phyloP scores from a whole-genome alignment of 352 stramenopile genomes.

The Phytophthora pseudosyringae region DNA sequence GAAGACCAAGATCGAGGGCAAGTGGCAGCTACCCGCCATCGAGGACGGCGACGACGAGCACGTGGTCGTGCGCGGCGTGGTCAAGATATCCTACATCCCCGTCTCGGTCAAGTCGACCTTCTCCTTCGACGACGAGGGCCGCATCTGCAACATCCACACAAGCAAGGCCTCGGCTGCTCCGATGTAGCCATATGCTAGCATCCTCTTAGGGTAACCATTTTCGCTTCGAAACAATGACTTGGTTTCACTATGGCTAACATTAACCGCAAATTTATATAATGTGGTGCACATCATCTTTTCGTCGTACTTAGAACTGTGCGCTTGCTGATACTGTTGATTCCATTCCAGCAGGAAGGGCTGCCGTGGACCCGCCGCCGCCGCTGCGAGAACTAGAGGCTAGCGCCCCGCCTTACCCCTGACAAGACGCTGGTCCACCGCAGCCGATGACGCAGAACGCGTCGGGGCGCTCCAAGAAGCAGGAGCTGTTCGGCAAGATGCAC shows the following conservation, averaged over 20 bases:
- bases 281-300: too few relatives aligned
- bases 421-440: conserved; percentile 12
- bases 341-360: neutral
- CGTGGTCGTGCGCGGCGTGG: conserved; percentile 55
- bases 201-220: neutral
- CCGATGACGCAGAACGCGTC: conserved; percentile 21
- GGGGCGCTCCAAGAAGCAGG: conserved; percentile 25
- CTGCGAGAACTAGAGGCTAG: too few relatives aligned
- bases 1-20: conserved; percentile 59
- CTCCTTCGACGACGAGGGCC: conserved; percentile 43
- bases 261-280: too few relatives aligned
- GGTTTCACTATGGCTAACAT: too few relatives aligned
- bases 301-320: too few relatives aligned
- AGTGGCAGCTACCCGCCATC: conserved; percentile 46
- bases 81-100: conserved; percentile 61
- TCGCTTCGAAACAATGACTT: neutral
- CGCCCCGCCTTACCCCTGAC: neutral
- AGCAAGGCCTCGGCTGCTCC: conserved; percentile 39
- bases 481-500: conserved; percentile 53
- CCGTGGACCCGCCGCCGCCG: neutral
- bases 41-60: conserved; percentile 53
- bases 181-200: neutral
- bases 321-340: too few relatives aligned
- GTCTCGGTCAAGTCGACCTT: conserved; percentile 63
- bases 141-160: conserved; percentile 60